Base-by-base conservation (phyloP, 345 rosid genomes). In the Eucalyptus decipiens region DNA sequence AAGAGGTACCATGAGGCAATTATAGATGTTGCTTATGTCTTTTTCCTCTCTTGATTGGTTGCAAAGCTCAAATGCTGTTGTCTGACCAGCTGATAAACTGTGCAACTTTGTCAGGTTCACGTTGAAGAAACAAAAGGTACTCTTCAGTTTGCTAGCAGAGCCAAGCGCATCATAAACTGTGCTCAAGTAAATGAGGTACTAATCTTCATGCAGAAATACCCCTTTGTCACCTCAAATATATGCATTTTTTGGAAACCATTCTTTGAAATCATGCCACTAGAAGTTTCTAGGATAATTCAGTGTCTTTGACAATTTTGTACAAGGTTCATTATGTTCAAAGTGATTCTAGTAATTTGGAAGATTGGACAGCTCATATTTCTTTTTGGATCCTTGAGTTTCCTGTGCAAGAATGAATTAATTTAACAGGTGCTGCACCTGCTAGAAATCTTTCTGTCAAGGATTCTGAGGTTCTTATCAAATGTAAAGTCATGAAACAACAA, bases 111-210 rank as follows among this genome's bases (percentile, higher is more conserved):
- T 58, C 88, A 98, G 99, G 90, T 95, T 90, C 99, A 98, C 91
- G 85, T 97, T 93, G 99, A 98, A 92, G 99, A 98, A 93, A 95
- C 98, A 54, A 97, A 95, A 91, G 99, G 99, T 87, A 97, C 99
- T 90, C 96, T 97, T 80, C 97, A 93, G 88, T 98, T 98, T 92
- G 99, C 99, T 89, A 98, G 97, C 91, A 96, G 99, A 95, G 99
- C 99, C 91, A 98, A 97, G 91, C 94, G 97, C 88, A 95, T 97
- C 80, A 96, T 98, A 48, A 98, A 98, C 92, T 97, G 98, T 89
- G 99, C 96, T 62, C 97, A 97, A 96, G 98, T 98, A 92, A 98
- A 98, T 86, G 98, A 97, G 99, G 99, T 96, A 87, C 45, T 86
- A 80, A 32, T 89, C 60, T 69, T 89, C 87, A 30, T 49, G 85